Conservation (phyloP, 768 basidiomycete species). For the Russula compacta region DNA sequence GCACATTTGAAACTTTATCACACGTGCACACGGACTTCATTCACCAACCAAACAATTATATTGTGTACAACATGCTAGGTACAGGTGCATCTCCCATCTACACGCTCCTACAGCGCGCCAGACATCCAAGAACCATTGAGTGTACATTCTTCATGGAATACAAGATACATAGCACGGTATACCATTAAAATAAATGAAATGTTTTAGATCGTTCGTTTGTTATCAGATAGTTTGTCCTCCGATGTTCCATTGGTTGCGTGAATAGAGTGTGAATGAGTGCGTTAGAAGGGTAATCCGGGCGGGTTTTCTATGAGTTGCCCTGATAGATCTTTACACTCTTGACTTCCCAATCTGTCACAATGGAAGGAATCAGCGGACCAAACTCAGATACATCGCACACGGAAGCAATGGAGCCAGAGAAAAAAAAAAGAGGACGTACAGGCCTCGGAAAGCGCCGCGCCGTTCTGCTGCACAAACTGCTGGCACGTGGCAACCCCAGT, state of each 20-base stretch:
- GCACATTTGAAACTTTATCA: not conserved
- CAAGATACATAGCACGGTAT: not conserved
- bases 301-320: constrained; percentile 12
- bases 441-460: constrained; percentile 62
- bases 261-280: not conserved
- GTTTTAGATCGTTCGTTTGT: not conserved
- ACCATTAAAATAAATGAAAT: constrained; percentile 10
- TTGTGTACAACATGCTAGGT: not conserved
- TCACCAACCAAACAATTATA: not conserved
- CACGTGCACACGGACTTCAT: not conserved
- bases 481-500: constrained; percentile 80
- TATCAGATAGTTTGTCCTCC: not conserved
- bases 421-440: constrained; percentile 43
- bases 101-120: not conserved
- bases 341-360: constrained; percentile 68
- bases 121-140: not conserved
- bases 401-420: not conserved
- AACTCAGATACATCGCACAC: too few relatives aligned
- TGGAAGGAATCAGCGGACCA: constrained; percentile 2
- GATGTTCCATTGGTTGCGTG: not conserved
- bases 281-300: not conserved
- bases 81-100: not conserved
- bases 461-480: constrained; percentile 64
- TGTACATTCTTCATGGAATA: not conserved
- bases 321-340: constrained; percentile 68